phyloP scores from a whole-genome alignment of 345 rosid genomes.

The Eutrema japonicum region DNA sequence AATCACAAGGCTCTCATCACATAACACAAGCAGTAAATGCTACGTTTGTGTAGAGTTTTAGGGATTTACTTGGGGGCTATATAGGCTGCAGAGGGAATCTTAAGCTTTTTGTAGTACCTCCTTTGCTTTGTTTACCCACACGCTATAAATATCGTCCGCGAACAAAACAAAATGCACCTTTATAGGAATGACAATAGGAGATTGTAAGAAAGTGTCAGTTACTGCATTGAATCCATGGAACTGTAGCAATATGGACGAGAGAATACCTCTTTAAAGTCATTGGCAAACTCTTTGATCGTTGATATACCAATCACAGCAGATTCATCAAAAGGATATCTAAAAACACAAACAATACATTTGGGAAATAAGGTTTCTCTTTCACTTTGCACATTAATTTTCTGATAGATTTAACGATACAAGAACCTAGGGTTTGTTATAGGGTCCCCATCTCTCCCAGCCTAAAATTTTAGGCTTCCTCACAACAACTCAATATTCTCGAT shows the following conservation, averaged over 20 bases:
- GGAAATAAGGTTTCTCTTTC: neutral
- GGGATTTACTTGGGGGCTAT: neutral
- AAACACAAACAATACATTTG: neutral
- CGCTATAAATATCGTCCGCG: slow-evolving; percentile 55
- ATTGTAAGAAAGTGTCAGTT: slow-evolving; percentile 1
- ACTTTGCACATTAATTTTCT: neutral
- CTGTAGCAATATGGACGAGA: neutral
- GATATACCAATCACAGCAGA: slow-evolving; percentile 82
- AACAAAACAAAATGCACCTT: slow-evolving; percentile 89
- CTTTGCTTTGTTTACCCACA: slow-evolving; percentile 75
- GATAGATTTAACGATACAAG: neutral
- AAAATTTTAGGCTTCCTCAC: no score
- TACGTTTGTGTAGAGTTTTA: neutral
- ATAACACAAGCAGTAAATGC: slow-evolving; percentile 17
- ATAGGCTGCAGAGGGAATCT: slow-evolving; percentile 55
- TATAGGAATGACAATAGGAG: slow-evolving; percentile 24
- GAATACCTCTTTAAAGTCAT: slow-evolving; percentile 77
- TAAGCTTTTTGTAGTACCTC: slow-evolving; percentile 68
- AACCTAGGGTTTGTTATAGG: no score
- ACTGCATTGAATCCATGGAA: slow-evolving; percentile 3
- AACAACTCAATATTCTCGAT: no score
- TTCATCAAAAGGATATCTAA: slow-evolving; percentile 85
- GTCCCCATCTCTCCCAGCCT: no score
- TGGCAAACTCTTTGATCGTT: slow-evolving; percentile 63
- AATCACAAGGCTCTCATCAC: slow-evolving; percentile 4